A percentile compares a stretch with the other conserved stretches of the same genome.
Conservation (phyloP, 495 filamentous ascomycete genomes). For the Aspergillus cavernicola region DNA sequence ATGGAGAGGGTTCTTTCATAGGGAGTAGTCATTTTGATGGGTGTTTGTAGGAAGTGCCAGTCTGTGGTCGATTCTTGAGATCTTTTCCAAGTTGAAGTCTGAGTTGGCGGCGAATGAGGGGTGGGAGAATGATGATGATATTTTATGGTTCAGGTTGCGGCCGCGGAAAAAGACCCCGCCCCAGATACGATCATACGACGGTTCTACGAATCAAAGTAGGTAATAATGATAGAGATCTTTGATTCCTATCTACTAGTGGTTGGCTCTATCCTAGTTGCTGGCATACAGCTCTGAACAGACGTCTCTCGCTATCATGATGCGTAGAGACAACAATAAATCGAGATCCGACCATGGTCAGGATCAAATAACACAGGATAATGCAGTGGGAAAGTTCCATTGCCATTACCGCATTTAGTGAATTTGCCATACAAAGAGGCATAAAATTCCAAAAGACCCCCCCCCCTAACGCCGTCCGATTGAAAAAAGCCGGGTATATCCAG, state of each 20-base stretch:
- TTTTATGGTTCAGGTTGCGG: no score
- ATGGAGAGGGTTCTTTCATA: conserved; percentile 50
- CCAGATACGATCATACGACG: no score
- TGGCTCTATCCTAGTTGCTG: conserved; percentile 5
- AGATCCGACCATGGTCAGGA: conserved; percentile 1
- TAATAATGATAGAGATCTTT: conserved; percentile 7
- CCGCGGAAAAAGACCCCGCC: no score
- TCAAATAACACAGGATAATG: conserved; percentile 14
- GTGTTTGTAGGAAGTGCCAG: no score
- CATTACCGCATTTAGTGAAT: conserved; percentile 4
- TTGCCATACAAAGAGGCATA: conserved; percentile 13
- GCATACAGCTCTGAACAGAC: conserved; percentile 5
- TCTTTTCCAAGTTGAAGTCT: no score
- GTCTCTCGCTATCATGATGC: conserved; percentile 6
- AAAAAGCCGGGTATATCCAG: conserved; percentile 52
- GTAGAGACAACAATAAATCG: conserved; percentile 1
- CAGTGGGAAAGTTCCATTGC: not conserved
- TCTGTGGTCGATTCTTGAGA: no score
- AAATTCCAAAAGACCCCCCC: no score
- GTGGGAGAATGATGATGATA: no score
- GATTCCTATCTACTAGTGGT: conserved; percentile 8
- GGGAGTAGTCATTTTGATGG: conserved; percentile 19
- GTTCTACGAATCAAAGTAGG: no score
- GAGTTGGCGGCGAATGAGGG: no score
- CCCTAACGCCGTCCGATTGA: conserved; percentile 42